A percentile compares a stretch with the other conserved stretches of the same genome.
Conservation (phyloP, 2,329 filamentous ascomycete genomes). For the Aspergillus ustus region DNA sequence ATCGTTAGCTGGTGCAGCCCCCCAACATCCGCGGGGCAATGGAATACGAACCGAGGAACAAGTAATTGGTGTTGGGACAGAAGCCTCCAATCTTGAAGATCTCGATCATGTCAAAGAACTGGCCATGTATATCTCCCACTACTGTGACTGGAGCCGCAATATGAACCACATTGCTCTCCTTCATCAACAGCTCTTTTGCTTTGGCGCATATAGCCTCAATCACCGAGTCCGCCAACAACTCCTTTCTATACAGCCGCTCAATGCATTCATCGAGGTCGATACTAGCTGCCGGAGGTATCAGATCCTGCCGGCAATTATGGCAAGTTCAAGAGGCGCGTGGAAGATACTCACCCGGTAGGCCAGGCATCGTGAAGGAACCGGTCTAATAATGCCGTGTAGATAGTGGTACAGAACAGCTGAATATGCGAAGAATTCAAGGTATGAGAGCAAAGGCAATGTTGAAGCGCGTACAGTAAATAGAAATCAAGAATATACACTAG, state of each 20-base stretch:
- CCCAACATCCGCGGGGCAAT: background rate
- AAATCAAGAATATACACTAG: conserved; percentile 13
- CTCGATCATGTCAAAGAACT: conserved; percentile 98
- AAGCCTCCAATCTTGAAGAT: conserved; percentile 98
- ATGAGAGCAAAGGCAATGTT: background rate
- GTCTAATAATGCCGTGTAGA: conserved; percentile 8
- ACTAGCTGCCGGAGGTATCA: conserved; percentile 65
- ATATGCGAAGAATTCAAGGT: background rate
- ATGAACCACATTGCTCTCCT: conserved; percentile 99
- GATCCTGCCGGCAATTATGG: background rate
- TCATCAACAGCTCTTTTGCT: conserved; percentile 98
- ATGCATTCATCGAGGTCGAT: conserved; percentile 99
- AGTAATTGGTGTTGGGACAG: conserved; percentile 97
- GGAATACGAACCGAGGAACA: conserved; percentile 78
- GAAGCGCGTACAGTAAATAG: background rate
- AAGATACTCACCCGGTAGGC: conserved; percentile 46
- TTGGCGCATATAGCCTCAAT: conserved; percentile 99
- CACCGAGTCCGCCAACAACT: conserved; percentile 94
- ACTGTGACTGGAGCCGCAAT: conserved; percentile 95
- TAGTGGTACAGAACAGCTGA: conserved; percentile 16
- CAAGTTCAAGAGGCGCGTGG: background rate
- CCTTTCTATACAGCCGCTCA: conserved; percentile 92
- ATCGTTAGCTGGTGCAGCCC: conserved; percentile 13
- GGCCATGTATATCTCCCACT: conserved; percentile 96
- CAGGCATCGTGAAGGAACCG: conserved; percentile 44